These are phyloP conservation scores for Ganoderma lucidum DNA, from an alignment of 1,284 basidiomycete species.

Conservation along the genomic window DNA sequence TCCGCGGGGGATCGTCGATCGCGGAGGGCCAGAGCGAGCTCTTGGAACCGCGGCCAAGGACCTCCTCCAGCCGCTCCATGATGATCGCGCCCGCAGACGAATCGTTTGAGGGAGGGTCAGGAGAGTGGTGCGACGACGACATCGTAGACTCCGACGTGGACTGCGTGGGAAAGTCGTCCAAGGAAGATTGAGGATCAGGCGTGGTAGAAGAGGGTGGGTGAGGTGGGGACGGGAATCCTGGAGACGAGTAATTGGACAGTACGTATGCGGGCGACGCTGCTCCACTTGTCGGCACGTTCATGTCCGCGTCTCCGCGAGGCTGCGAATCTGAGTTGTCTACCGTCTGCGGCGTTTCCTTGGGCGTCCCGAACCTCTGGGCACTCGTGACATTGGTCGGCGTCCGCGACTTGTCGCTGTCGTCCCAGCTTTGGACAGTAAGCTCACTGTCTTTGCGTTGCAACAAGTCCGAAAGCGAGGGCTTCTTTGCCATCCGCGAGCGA, in stretches of 20 bases:
- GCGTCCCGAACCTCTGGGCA: conserved; percentile 45
- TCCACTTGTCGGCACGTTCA: conserved; percentile 31
- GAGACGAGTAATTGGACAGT: conserved; percentile 35
- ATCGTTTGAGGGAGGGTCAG: conserved; percentile 37
- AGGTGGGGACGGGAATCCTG: conserved; percentile 58
- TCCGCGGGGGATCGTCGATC: conserved; percentile 87
- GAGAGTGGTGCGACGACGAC: conserved; percentile 55
- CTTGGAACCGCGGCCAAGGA: conserved; percentile 65
- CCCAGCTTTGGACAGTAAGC: conserved; percentile 63
- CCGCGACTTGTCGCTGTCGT: conserved; percentile 58
- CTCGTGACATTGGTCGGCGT: conserved; percentile 56
- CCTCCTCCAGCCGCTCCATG: conserved; percentile 75
- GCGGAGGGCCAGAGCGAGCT: conserved; percentile 68
- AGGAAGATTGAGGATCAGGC: conserved; percentile 73
- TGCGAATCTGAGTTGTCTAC: conserved; percentile 18
- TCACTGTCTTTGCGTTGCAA: conserved; percentile 61
- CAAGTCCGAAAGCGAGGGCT: conserved; percentile 71
- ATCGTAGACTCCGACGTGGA: conserved; percentile 55
- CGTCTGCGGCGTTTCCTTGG: conserved; percentile 18
- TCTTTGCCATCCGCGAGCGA: conserved; percentile 51
- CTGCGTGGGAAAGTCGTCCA: conserved; percentile 63
- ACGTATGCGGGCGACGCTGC: conserved; percentile 33
- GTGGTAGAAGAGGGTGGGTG: conserved; percentile 70
- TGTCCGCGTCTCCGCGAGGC: conserved; percentile 30
- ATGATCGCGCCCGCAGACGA: conserved; percentile 53